These are phyloP conservation scores for Akanthomyces muscarius DNA, from an alignment of 2,329 filamentous ascomycete species.

Conservation along the genomic window DNA sequence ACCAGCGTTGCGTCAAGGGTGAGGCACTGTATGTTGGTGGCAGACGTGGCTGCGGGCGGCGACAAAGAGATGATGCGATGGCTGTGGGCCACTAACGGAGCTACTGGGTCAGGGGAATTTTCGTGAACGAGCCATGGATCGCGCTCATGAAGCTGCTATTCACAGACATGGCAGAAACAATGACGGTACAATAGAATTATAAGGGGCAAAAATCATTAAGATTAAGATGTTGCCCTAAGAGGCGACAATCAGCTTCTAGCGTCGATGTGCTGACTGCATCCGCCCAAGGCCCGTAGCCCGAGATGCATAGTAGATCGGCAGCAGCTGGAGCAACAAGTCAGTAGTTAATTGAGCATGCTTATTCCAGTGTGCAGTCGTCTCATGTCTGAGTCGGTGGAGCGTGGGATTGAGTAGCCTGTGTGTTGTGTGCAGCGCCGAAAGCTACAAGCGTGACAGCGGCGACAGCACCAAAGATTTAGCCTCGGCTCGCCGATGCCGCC, in stretches of 20 bases:
- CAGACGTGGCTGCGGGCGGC: not conserved
- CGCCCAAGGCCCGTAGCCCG: not conserved
- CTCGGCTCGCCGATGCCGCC: constrained; percentile 13
- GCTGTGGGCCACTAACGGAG: not conserved
- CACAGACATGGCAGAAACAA: too few species aligned
- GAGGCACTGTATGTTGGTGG: not conserved
- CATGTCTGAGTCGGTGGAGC: not conserved
- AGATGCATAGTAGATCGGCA: not conserved
- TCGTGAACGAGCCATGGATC: not conserved
- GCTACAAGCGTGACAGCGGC: not conserved
- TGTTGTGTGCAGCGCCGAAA: not conserved
- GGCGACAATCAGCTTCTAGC: too few species aligned
- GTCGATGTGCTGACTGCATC: too few species aligned
- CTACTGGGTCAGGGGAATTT: too few species aligned
- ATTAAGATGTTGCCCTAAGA: too few species aligned
- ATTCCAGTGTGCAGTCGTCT: not conserved
- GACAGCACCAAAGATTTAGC: constrained; percentile 4
- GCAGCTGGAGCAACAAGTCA: not conserved
- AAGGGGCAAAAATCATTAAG: too few species aligned
- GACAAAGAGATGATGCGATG: not conserved
- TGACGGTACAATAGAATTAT: too few species aligned
- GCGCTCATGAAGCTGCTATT: not conserved
- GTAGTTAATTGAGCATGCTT: not conserved
- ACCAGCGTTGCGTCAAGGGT: not conserved
- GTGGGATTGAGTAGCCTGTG: not conserved